Evolutionary conservation across 495 filamentous ascomycete genomes (phyloP).

Genomic region (Acidiella bohemica): DNA sequence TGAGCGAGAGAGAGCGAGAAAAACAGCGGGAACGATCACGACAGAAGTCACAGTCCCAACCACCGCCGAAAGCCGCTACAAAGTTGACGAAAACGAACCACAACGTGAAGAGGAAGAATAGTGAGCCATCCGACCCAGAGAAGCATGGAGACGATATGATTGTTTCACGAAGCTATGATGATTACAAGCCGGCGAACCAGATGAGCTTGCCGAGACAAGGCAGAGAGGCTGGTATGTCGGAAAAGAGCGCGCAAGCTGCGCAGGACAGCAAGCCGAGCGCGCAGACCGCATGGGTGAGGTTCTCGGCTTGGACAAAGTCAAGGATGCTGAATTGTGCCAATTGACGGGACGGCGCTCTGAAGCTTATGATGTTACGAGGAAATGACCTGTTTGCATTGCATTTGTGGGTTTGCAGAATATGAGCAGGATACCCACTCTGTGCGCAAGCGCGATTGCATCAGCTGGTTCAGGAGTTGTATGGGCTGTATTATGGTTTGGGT

Average conservation of each 20-base stretch:
- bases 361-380: background rate
- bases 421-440: background rate
- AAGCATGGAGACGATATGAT: conserved; percentile 3
- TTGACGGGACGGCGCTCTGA: background rate
- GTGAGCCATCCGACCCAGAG: background rate
- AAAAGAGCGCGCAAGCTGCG: background rate
- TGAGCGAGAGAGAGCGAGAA: no score
- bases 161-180: conserved; percentile 7
- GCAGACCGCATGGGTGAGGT: conserved; percentile 6
- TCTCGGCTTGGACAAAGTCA: conserved; percentile 8
- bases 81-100: background rate
- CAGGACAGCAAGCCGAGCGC: background rate
- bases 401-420: background rate
- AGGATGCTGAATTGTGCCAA: conserved; percentile 6
- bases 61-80: no score
- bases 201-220: background rate
- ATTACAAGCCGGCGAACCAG: conserved; percentile 1
- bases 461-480: background rate
- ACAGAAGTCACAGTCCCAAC: conserved; percentile 4
- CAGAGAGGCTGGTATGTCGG: conserved; percentile 1
- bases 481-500: no score
- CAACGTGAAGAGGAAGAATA: background rate
- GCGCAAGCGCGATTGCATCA: background rate
- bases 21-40: conserved; percentile 7
- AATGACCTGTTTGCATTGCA: background rate